These are phyloP conservation scores for Panicum miliaceum DNA, from an alignment of 176 grass and related monocot species.

Conservation along the genomic window DNA sequence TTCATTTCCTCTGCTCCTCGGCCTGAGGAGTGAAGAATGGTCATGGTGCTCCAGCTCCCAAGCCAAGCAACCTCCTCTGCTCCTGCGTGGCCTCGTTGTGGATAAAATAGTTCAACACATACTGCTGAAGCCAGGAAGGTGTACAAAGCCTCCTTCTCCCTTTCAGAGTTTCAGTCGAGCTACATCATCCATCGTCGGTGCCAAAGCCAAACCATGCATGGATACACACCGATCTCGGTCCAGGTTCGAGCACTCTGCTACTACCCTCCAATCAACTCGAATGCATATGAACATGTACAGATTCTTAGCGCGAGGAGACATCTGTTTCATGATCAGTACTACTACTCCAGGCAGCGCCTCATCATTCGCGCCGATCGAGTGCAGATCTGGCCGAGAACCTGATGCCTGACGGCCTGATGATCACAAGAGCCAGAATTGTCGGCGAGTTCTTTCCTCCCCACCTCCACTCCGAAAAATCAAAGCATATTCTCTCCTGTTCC, in stretches of 20 bases:
- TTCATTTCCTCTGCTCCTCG: background rate
- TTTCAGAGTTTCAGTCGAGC: background rate
- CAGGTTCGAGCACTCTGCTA: background rate
- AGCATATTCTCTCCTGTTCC: slow-evolving; percentile 7
- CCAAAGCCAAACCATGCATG: too few species aligned
- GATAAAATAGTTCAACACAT: background rate
- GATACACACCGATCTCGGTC: background rate
- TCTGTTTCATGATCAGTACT: background rate
- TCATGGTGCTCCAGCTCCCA: background rate
- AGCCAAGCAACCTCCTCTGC: slow-evolving; percentile 34
- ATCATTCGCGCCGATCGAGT: background rate
- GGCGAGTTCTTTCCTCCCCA: background rate
- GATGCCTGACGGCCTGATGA: background rate
- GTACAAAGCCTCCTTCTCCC: background rate
- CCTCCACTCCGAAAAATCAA: background rate
- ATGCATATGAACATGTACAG: background rate
- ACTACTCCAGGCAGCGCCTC: background rate
- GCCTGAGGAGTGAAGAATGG: slow-evolving; percentile 25
- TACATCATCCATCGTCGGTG: background rate
- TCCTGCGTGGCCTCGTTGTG: background rate
- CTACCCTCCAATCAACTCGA: background rate
- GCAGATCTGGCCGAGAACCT: background rate
- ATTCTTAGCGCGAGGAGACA: background rate
- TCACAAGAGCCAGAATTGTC: background rate
- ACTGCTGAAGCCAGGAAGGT: background rate